Evolutionary conservation across 2,329 filamentous ascomycete species (phyloP).

Genomic region (Lasiodiplodia hormozganensis): DNA sequence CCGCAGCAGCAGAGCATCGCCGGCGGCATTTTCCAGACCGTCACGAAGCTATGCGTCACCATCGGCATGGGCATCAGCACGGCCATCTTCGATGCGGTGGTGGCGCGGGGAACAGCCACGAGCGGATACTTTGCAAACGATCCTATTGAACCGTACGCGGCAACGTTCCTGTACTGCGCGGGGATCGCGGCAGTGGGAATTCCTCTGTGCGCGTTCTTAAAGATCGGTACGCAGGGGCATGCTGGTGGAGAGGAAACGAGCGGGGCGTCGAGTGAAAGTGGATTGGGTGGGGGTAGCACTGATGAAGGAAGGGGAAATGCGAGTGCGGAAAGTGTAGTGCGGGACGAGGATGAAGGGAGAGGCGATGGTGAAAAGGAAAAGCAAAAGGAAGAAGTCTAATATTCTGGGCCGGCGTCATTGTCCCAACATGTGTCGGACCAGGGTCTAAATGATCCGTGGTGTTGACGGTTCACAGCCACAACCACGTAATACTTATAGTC

Average conservation of each 20-base stretch:
- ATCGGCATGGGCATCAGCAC: conserved; percentile 68
- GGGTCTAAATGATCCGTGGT: too few species aligned
- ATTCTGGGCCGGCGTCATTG: too few species aligned
- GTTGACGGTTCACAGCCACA: too few species aligned
- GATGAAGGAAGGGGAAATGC: not conserved
- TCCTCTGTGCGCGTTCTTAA: conserved; percentile 60
- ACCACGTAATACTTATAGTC: too few species aligned
- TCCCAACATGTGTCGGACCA: too few species aligned
- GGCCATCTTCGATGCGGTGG: conserved; percentile 62
- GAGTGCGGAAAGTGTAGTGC: not conserved
- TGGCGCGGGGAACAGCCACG: conserved; percentile 39
- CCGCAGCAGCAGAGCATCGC: conserved; percentile 69
- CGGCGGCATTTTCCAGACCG: conserved; percentile 72
- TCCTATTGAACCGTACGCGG: conserved; percentile 57
- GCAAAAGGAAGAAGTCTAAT: not conserved
- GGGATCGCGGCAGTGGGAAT: conserved; percentile 54
- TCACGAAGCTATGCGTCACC: conserved; percentile 66
- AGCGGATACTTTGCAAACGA: conserved; percentile 53
- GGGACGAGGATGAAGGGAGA: not conserved
- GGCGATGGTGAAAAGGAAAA: not conserved
- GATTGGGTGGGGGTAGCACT: not conserved
- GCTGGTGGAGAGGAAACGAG: not conserved
- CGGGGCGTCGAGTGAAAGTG: not conserved
- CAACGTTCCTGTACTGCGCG: conserved; percentile 59
- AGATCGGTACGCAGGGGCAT: conserved; percentile 60